phyloP scores from a whole-genome alignment of 495 filamentous ascomycete genomes.

The Filosporella fistucella region DNA sequence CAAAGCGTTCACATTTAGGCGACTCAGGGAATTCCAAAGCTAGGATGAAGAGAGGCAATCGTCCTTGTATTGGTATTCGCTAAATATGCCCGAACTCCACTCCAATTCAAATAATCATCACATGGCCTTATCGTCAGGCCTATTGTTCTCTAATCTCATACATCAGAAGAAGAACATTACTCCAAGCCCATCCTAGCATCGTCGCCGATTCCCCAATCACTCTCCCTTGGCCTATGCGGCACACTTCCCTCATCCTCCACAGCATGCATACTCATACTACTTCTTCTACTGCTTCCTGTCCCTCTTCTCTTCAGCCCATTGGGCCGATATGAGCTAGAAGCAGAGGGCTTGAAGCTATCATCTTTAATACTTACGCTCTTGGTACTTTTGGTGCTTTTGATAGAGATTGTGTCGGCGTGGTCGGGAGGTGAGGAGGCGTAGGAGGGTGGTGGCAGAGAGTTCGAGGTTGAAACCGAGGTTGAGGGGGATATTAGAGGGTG shows the following conservation, averaged over 20 bases:
- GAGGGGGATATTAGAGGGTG: conserved; percentile 7
- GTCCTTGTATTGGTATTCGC: no score
- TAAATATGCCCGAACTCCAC: no score
- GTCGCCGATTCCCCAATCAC: conserved; percentile 54
- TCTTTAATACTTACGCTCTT: conserved; percentile 15
- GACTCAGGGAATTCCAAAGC: no score
- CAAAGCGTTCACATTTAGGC: no score
- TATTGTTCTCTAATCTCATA: no score
- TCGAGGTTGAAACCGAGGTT: conserved; percentile 3
- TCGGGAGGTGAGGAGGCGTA: conserved; percentile 3
- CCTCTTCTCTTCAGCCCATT: conserved; percentile 18
- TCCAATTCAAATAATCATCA: no score
- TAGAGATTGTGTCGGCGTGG: neutral
- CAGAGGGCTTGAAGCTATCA: no score
- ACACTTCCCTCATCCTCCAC: conserved; percentile 32
- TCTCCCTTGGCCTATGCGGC: conserved; percentile 36
- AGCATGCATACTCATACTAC: conserved; percentile 29
- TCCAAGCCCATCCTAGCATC: conserved; percentile 49
- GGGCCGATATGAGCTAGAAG: conserved; percentile 9
- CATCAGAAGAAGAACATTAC: conserved; percentile 23
- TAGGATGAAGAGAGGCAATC: no score
- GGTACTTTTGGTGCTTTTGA: conserved; percentile 14
- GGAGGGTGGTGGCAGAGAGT: conserved; percentile 10
- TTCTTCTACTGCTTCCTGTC: conserved; percentile 23
- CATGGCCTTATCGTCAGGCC: no score